Percentiles rank a stretch among this genome's conserved stretches.
Conservation (phyloP, 495 filamentous ascomycete genomes). For the Thermochaetoides thermophila region DNA sequence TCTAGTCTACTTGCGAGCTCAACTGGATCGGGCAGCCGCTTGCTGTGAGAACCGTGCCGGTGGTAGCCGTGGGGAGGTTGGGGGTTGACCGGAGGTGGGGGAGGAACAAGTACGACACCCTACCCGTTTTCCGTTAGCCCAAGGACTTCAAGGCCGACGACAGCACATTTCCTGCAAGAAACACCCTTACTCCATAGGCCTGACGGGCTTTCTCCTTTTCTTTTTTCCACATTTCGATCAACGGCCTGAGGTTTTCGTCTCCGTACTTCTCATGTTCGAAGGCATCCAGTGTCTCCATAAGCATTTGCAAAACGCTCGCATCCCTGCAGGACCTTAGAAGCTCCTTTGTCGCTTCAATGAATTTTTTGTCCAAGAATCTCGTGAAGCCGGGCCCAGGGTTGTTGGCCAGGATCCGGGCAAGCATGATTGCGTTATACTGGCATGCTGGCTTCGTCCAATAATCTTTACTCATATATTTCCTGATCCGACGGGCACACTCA, state of each 20-base stretch:
- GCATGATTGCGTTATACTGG: constrained; percentile 95
- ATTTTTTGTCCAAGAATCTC: constrained; percentile 69
- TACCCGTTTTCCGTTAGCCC: not conserved
- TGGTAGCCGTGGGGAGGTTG: constrained; percentile 27
- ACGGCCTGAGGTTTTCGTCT: constrained; percentile 51
- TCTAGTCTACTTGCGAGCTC: constrained; percentile 75
- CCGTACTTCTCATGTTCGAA: constrained; percentile 52
- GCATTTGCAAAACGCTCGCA: constrained; percentile 61
- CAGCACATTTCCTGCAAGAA: not conserved
- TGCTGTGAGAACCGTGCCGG: constrained; percentile 22
- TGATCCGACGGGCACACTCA: constrained; percentile 60
- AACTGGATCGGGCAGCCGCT: constrained; percentile 50
- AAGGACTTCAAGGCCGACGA: not conserved
- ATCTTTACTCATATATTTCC: constrained; percentile 64
- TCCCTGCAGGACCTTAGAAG: constrained; percentile 59
- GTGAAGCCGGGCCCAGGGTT: constrained; percentile 88
- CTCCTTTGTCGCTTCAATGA: constrained; percentile 59
- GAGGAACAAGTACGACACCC: not conserved
- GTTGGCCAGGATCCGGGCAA: constrained; percentile 79
- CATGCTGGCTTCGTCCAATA: constrained; percentile 43
- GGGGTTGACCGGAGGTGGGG: too few species aligned
- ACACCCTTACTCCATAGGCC: constrained; percentile 24
- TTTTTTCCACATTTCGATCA: constrained; percentile 79
- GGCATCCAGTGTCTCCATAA: constrained; percentile 68
- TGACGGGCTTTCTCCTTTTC: constrained; percentile 54